phyloP scores from a whole-genome alignment of 2,329 filamentous ascomycete species.

The Kalmusia sp. region DNA sequence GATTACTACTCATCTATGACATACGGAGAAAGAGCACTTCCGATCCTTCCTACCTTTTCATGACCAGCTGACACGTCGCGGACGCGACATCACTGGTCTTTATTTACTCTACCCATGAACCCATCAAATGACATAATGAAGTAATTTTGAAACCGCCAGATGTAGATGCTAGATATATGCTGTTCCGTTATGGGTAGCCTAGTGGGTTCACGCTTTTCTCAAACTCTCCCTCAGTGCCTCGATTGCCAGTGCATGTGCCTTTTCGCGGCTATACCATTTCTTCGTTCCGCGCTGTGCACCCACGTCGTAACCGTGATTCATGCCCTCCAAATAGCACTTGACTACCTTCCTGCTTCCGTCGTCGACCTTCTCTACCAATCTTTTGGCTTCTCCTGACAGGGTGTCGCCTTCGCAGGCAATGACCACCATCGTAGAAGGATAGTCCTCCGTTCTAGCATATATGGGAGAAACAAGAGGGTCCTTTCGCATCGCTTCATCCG shows the following conservation, averaged over 20 bases:
- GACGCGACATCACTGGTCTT: too few species aligned
- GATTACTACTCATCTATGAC: too few species aligned
- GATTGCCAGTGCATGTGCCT: slow-evolving; percentile 40
- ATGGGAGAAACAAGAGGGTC: slow-evolving; percentile 47
- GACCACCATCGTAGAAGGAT: slow-evolving; percentile 37
- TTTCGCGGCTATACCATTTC: slow-evolving; percentile 32
- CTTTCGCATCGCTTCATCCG: slow-evolving; percentile 28
- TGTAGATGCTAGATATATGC: too few species aligned
- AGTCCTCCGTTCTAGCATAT: slow-evolving; percentile 30
- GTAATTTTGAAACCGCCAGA: too few species aligned
- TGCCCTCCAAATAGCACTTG: slow-evolving; percentile 33
- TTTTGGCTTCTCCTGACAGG: slow-evolving; percentile 46
- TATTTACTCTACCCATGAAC: too few species aligned
- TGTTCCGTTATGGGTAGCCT: too few species aligned
- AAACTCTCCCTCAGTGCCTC: slow-evolving; percentile 17
- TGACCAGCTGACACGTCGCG: too few species aligned
- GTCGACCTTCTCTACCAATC: slow-evolving; percentile 37
- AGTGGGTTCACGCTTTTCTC: too few species aligned
- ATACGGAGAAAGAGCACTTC: too few species aligned
- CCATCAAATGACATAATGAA: too few species aligned
- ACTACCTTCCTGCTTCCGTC: slow-evolving; percentile 28
- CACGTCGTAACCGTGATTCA: slow-evolving; percentile 50
- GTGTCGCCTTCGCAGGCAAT: slow-evolving; percentile 47
- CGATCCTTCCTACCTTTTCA: too few species aligned
- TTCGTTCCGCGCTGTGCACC: slow-evolving; percentile 32